A percentile compares a stretch with the other conserved stretches of the same genome.
phyloP scores from a whole-genome alignment of 139 green algal genomes.

The Coelastrella sp. region DNA sequence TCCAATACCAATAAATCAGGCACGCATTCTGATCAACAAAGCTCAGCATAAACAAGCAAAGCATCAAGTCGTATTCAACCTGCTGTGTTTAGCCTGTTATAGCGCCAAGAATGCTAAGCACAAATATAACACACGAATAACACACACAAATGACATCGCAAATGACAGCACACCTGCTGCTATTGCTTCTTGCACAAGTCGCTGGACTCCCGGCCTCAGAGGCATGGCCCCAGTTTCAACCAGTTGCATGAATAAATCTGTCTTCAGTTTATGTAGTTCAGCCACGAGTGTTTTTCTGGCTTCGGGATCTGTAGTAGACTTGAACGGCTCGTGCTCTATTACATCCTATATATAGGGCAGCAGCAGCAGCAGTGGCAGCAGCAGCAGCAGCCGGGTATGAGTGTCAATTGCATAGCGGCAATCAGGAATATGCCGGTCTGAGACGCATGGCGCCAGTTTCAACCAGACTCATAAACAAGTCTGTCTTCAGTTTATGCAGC shows the following conservation, averaged over 20 bases:
- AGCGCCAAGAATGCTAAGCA: too few species aligned
- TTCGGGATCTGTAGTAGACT: constrained; percentile 63
- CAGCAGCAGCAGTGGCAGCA: constrained; percentile 12
- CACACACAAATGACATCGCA: too few species aligned
- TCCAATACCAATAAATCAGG: too few species aligned
- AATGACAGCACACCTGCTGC: background rate
- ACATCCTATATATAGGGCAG: constrained; percentile 63
- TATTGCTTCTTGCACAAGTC: constrained; percentile 81
- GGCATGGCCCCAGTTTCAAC: constrained; percentile 92
- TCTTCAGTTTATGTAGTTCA: constrained; percentile 95
- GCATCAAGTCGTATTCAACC: too few species aligned
- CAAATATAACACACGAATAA: too few species aligned
- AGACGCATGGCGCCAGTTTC: constrained; percentile 91
- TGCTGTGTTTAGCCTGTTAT: too few species aligned
- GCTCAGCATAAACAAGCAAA: too few species aligned
- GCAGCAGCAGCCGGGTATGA: constrained; percentile 24
- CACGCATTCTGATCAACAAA: too few species aligned
- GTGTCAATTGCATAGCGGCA: too few species aligned
- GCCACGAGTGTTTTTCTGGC: constrained; percentile 82
- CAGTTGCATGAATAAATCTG: constrained; percentile 96
- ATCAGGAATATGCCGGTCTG: too few species aligned
- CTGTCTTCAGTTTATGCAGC: constrained; percentile 96
- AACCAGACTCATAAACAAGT: constrained; percentile 96
- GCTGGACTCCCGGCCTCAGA: constrained; percentile 90
- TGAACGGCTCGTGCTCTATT: constrained; percentile 79